Conservation (phyloP, 2,329 filamentous ascomycete genomes). For the Exophiala alcalophila region DNA sequence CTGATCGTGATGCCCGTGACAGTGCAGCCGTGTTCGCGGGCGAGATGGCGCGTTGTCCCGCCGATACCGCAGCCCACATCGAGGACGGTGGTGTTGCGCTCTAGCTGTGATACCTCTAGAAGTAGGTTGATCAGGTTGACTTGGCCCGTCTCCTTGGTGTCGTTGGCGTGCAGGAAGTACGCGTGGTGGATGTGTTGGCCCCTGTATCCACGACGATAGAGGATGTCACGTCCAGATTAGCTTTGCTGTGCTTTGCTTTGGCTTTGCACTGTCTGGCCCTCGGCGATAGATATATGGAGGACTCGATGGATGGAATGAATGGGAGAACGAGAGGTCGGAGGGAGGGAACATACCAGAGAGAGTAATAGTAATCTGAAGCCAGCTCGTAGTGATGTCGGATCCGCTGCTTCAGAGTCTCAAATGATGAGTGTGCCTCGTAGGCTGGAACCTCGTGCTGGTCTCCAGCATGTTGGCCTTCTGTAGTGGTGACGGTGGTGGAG, state of each 20-base stretch:
- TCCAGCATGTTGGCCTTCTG: constrained; percentile 13
- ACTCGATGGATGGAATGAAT: too few relatives aligned
- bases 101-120: constrained; percentile 47
- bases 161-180: constrained; percentile 52
- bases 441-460: constrained; percentile 28
- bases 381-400: constrained; percentile 62
- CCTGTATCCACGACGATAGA: too few relatives aligned
- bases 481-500: constrained; percentile 2
- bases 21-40: constrained; percentile 49
- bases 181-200: constrained; percentile 64
- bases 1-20: constrained; percentile 63
- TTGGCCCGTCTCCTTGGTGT: constrained; percentile 59
- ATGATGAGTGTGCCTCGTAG: constrained; percentile 23
- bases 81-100: constrained; percentile 43
- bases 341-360: constrained; percentile 50
- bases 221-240: too few relatives aligned
- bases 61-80: constrained; percentile 62
- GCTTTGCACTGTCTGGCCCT: too few relatives aligned
- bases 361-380: constrained; percentile 61
- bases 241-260: too few relatives aligned
- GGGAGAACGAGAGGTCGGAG: too few relatives aligned
- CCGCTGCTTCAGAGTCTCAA: constrained; percentile 51
- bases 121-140: constrained; percentile 57
- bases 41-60: constrained; percentile 58
- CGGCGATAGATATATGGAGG: too few relatives aligned